Evolutionary conservation across 108 stramenopile genomes (phyloP), one percentile per base, ranked within the genome.

Genomic region (Asterionellopsis glacialis): DNA sequence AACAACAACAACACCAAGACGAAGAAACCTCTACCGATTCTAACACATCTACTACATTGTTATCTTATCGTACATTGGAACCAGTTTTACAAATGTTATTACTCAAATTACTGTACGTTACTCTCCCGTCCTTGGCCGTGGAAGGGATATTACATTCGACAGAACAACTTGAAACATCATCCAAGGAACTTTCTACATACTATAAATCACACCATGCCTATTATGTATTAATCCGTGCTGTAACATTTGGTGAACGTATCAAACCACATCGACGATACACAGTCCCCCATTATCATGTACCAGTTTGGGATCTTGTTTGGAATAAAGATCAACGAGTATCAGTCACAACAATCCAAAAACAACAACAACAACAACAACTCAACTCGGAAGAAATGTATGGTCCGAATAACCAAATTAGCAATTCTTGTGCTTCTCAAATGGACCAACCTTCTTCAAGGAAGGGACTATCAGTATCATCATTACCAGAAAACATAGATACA

Each of bases 171-270:
- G 38, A 61, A 12, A 73, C 80, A 15, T 14, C 10, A 12, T 55
- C 71, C 12, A 68, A 73, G 16, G 55, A 51, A 45, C 52, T 81
- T 48, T 64, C 75, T 0, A 61, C 22, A 38, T 11, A 54, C 12
- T 77, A 73, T 48, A 83, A 83, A 51, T 72, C 69, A 24, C 82
- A 83, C 41, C 64, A 61, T 51, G 82, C 82, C 15, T 83, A 80
- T 41, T 70, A 62, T 50, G 54, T 80, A 15, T 77, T 83, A 22
- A 72, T 80, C 26, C 65, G 63, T 1, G 57, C 72, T 1, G 55
- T 83, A 15, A 73, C 77, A 21, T 53, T 83, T 19, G 82, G 82
- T 9, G 67, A 74, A 42, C 57, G 76, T 16, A 57, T 75, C 7
- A 80, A 77, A 58, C 65, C 54, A 48, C 66, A 72, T 51, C 76